Conservation (phyloP, 306 rosid species). For the Clitoria ternatea region DNA sequence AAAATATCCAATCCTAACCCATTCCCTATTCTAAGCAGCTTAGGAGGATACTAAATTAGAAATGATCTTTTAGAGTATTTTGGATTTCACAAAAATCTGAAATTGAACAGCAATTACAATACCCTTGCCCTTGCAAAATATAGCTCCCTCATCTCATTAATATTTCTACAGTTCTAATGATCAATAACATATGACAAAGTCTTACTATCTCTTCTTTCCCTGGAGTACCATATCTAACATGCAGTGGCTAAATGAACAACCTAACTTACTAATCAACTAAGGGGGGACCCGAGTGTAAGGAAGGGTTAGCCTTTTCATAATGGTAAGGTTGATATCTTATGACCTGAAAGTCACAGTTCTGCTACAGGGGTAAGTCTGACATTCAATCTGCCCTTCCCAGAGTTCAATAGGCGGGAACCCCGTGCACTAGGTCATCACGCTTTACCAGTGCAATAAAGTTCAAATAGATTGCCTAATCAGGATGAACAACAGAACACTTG, state of each 20-base stretch:
- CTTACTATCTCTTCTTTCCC: too few relatives aligned
- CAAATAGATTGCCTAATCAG: neutral
- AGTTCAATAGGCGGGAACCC: too few relatives aligned
- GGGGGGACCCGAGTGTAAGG: neutral
- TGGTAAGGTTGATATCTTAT: too few relatives aligned
- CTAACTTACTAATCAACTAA: neutral
- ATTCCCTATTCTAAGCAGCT: neutral
- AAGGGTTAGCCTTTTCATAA: too few relatives aligned
- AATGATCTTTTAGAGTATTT: neutral
- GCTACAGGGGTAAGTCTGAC: too few relatives aligned
- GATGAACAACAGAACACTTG: slow-evolving; percentile 2
- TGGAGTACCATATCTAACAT: too few relatives aligned
- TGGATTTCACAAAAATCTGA: neutral
- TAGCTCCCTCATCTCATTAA: neutral
- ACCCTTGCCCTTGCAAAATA: slow-evolving; percentile 9
- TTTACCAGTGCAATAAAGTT: neutral
- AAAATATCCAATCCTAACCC: neutral
- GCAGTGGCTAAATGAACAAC: neutral
- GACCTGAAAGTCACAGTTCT: too few relatives aligned
- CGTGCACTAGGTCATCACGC: too few relatives aligned
- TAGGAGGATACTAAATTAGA: neutral
- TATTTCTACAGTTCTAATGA: neutral
- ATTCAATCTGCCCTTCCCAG: too few relatives aligned
- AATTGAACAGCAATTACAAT: neutral
- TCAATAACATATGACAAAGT: too few relatives aligned